A percentile compares a stretch with the other conserved stretches of the same genome.
These are phyloP conservation scores for Russula virescens DNA, from an alignment of 768 basidiomycete species.

Conservation along the genomic window DNA sequence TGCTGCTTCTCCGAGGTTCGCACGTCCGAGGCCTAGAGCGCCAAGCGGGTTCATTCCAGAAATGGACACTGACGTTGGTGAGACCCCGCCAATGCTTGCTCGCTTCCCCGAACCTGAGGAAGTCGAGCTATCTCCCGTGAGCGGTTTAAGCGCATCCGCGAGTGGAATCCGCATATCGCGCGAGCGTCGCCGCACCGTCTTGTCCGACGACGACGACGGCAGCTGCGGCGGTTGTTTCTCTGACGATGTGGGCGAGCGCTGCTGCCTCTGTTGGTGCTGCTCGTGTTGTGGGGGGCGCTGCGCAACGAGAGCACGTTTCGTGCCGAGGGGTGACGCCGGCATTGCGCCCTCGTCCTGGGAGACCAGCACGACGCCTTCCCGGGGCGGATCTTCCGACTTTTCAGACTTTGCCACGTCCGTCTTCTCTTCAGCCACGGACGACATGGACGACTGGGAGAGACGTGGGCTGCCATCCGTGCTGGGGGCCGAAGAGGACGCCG, in stretches of 20 bases:
- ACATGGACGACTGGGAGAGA: conserved; percentile 42
- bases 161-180: conserved; percentile 24
- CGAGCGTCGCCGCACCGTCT: conserved; percentile 28
- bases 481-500: conserved; percentile 28
- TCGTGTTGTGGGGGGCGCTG: not conserved
- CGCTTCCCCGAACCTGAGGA: conserved; percentile 19
- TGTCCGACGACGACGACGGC: not conserved
- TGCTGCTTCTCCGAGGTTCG: conserved; percentile 30
- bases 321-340: conserved; percentile 35
- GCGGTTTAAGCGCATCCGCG: conserved; percentile 28
- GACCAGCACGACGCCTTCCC: conserved; percentile 41
- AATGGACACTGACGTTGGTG: conserved; percentile 38
- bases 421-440: conserved; percentile 36
- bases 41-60: conserved; percentile 36
- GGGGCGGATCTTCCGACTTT: not conserved
- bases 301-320: conserved; percentile 7
- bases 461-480: conserved; percentile 33
- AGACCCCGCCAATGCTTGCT: conserved; percentile 25
- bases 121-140: conserved; percentile 6
- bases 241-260: not conserved
- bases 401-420: not conserved
- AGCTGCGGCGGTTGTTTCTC: too few relatives aligned
- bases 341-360: conserved; percentile 44
- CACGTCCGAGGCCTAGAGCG: conserved; percentile 25
- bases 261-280: not conserved